Base-by-base conservation (phyloP, 768 basidiomycete species). In the Cyclocybe aegerita region DNA sequence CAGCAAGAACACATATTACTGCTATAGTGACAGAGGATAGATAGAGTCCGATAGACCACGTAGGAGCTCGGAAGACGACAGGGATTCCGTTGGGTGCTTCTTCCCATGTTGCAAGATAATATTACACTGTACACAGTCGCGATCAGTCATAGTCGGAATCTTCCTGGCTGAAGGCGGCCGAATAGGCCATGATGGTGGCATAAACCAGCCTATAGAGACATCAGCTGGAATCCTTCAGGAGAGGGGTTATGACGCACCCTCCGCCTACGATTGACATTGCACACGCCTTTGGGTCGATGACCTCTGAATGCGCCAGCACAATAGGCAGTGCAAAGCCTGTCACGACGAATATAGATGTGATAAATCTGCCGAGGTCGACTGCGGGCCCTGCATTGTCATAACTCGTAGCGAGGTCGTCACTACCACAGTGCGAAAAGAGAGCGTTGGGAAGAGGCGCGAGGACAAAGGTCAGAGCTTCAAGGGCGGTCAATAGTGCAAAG, bases 211-310 rank as follows among this genome's bases (percentile, higher is more conserved):
- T 89, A 52, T 4, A 36, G 12, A 23, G 34, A 37, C 14, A 50
- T 16, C 29, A 57, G 47, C 50, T 30, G 54, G 31, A 38, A 33
- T 9, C 30, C 42, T 34, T 33, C 39, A 32, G 7, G 9, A 36
- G 9, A 39, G 16, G 38, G 45, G 15, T 39, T 34, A 46, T 14
- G 43, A 81, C 85, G 60, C 73, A 89, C 82, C 85, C 88, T 70
- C 97, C 97, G 10, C 97, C 97, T 31, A 90, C 77, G 52, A 98
- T 92, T 14, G 93, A 93, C 97, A 99, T 98, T 60, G 79, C 82
- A 65, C 90, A 93, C 36, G 97, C 97, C 11, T 81, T 84, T 3
- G 83, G 76, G 53, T 81, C 75, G 60, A 98, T 97, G 54, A 98
- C 78, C 49, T 86, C 85, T 2, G 97, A 90, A 58, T 98, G 97